A percentile compares a stretch with the other conserved stretches of the same genome.
Conservation (phyloP, 2,329 filamentous ascomycete species). For the Ceratocystis smalleyi region DNA sequence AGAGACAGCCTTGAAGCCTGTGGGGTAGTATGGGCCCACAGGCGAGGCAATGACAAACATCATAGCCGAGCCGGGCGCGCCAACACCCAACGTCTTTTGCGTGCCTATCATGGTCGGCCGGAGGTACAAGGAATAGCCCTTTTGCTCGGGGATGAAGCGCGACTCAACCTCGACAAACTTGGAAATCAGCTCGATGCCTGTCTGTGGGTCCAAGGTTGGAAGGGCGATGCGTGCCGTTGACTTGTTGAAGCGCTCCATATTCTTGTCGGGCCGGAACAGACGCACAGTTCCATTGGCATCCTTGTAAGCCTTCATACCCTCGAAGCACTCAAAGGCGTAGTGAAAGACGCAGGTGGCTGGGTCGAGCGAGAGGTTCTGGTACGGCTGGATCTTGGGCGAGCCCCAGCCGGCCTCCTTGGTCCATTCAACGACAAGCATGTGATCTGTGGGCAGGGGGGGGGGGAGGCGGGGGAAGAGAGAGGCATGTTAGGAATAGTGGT, state of each 20-base stretch:
- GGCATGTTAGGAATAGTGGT: neutral
- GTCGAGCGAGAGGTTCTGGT: constrained; percentile 93
- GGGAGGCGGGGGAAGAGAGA: neutral
- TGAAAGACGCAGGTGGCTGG: constrained; percentile 95
- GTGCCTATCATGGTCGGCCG: constrained; percentile 96
- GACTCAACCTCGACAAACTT: constrained; percentile 67
- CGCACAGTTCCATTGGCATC: constrained; percentile 63
- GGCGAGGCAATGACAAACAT: constrained; percentile 92
- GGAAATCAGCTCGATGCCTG: constrained; percentile 66
- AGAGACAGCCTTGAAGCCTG: constrained; percentile 92
- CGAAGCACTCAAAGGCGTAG: constrained; percentile 96
- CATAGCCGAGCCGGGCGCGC: constrained; percentile 78
- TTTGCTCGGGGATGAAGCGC: constrained; percentile 73
- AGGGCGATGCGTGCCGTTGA: constrained; percentile 83
- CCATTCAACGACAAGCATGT: constrained; percentile 96
- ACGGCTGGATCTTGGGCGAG: constrained; percentile 68
- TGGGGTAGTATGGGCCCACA: constrained; percentile 94
- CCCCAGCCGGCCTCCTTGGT: constrained; percentile 72
- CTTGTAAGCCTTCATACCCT: constrained; percentile 99
- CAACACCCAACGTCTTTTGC: constrained; percentile 82
- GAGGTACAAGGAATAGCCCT: constrained; percentile 88
- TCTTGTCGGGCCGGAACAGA: constrained; percentile 86
- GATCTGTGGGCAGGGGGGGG: constrained; percentile 44
- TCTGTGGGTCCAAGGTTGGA: constrained; percentile 62
- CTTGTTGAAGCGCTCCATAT: constrained; percentile 90